These are phyloP conservation scores for Scedosporium minutisporum DNA, from an alignment of 2,329 filamentous ascomycete species.

Conservation along the genomic window DNA sequence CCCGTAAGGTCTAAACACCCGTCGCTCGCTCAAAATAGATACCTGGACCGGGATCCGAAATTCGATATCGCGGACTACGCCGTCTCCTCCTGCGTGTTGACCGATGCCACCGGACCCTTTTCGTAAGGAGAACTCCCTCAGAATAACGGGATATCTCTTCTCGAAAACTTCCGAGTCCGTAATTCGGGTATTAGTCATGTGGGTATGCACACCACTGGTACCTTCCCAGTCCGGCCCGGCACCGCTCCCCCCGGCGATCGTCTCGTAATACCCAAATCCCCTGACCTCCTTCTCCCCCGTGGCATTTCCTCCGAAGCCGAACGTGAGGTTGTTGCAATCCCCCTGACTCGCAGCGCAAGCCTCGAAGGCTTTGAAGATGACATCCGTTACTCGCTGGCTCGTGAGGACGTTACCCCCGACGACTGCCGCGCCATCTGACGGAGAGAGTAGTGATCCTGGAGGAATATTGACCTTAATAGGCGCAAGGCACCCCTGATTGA, in stretches of 20 bases:
- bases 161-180: constrained; percentile 41
- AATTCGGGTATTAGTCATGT: constrained; percentile 73
- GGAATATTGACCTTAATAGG: constrained; percentile 69
- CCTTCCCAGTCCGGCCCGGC: constrained; percentile 49
- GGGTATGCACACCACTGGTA: constrained; percentile 33
- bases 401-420: constrained; percentile 68
- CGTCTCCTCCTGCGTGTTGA: constrained; percentile 60
- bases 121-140: constrained; percentile 61
- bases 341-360: constrained; percentile 73
- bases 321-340: constrained; percentile 76
- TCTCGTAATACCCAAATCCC: constrained; percentile 49
- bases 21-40: constrained; percentile 65
- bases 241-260: constrained; percentile 53
- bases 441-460: constrained; percentile 62
- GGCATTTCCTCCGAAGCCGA: constrained; percentile 54
- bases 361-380: constrained; percentile 58
- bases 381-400: constrained; percentile 33
- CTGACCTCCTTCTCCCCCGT: constrained; percentile 25
- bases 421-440: constrained; percentile 67
- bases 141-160: constrained; percentile 56
- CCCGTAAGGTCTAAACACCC: constrained; percentile 64
- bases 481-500: constrained; percentile 74
- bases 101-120: constrained; percentile 54
- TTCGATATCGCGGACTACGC: constrained; percentile 69
- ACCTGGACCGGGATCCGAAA: constrained; percentile 69